These are phyloP conservation scores for Amoebophrya sp. DNA, from an alignment of 169 alveolate species.

Conservation along the genomic window DNA sequence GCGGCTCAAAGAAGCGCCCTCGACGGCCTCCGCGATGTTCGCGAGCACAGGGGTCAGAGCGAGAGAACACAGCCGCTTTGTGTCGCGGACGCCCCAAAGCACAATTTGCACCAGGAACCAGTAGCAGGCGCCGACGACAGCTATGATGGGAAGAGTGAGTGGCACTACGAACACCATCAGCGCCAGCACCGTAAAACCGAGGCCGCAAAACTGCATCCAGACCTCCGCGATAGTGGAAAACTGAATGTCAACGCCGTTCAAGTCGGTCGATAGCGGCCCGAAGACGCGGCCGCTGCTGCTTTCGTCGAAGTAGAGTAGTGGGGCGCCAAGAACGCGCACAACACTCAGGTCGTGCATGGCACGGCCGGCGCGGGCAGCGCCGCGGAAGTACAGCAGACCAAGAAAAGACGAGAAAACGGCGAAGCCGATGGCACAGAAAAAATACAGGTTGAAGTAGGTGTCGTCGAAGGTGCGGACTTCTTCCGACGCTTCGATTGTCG, in stretches of 20 bases:
- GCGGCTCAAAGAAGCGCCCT: neutral
- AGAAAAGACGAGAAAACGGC: neutral
- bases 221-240: neutral
- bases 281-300: neutral
- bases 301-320: neutral
- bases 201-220: neutral
- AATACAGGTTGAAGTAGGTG: neutral
- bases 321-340: neutral
- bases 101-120: no score
- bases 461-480: no score
- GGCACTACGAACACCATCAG: neutral
- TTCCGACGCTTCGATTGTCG: no score
- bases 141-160: neutral
- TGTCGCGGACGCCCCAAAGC: neutral
- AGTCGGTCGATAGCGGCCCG: neutral
- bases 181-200: neutral
- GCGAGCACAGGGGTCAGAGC: neutral
- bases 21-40: neutral
- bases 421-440: neutral
- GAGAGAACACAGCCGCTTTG: neutral
- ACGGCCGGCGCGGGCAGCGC: neutral
- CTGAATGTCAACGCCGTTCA: neutral
- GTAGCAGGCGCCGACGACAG: no score
- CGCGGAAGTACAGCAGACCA: neutral
- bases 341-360: neutral